Percentiles rank a stretch among this genome's conserved stretches.
Conservation (phyloP, 495 filamentous ascomycete species). For the Thermochaetoides thermophila region DNA sequence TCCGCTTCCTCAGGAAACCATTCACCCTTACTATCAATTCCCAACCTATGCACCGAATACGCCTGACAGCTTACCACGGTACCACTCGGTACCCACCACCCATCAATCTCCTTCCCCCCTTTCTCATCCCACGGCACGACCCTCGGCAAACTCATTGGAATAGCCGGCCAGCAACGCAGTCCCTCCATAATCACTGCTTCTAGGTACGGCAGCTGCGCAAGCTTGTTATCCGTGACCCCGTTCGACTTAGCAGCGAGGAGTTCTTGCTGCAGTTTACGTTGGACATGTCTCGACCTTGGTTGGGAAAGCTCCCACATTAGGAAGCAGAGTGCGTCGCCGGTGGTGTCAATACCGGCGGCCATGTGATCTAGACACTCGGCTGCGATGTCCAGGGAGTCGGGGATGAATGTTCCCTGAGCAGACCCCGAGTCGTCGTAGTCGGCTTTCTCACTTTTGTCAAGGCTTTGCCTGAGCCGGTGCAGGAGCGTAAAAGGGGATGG, state of each 20-base stretch:
- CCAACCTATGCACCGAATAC: slow-evolving; percentile 36
- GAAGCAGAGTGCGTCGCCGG: slow-evolving; percentile 49
- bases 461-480: slow-evolving; percentile 24
- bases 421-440: no score
- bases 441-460: no score
- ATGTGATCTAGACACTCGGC: slow-evolving; percentile 37
- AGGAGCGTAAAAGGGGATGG: slow-evolving; percentile 31
- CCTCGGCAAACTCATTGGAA: slow-evolving; percentile 52
- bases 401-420: neutral
- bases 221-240: slow-evolving; percentile 9
- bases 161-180: slow-evolving; percentile 43
- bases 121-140: slow-evolving; percentile 43
- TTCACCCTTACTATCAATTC: slow-evolving; percentile 39
- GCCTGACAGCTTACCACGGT: slow-evolving; percentile 41
- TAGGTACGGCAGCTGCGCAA: slow-evolving; percentile 42
- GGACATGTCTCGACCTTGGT: slow-evolving; percentile 29
- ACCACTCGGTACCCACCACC: slow-evolving; percentile 29
- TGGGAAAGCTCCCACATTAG: slow-evolving; percentile 53
- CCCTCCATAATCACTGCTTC: slow-evolving; percentile 49
- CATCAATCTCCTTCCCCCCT: slow-evolving; percentile 35
- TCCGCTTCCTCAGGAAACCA: slow-evolving; percentile 37
- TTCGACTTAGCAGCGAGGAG: slow-evolving; percentile 16
- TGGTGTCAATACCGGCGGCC: slow-evolving; percentile 54
- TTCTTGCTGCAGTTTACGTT: slow-evolving; percentile 34
- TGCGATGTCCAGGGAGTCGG: slow-evolving; percentile 28